phyloP scores from a whole-genome alignment of 805 yeast genomes.

The Candida silvicultrix region DNA sequence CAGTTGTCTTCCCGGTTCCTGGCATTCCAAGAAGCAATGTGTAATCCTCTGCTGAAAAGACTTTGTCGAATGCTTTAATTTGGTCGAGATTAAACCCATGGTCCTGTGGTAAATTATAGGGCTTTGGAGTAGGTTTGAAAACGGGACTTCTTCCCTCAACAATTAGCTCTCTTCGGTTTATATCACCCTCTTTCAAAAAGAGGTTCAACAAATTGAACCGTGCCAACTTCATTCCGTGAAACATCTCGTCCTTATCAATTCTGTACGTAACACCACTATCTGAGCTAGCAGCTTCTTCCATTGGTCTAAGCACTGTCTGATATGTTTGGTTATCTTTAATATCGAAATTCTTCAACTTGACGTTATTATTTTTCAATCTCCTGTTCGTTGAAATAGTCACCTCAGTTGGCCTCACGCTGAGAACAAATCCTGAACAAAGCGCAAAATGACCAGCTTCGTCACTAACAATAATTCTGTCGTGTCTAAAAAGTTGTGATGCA shows the following conservation, averaged over 20 bases:
- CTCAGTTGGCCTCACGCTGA: constrained; percentile 32
- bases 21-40: constrained; percentile 93
- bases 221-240: constrained; percentile 68
- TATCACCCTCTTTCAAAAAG: constrained; percentile 41
- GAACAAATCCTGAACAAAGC: constrained; percentile 56
- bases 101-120: constrained; percentile 9
- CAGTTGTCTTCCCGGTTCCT: constrained; percentile 94
- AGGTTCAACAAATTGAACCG: constrained; percentile 70
- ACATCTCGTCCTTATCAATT: constrained; percentile 75
- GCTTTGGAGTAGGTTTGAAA: constrained; percentile 20
- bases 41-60: constrained; percentile 64
- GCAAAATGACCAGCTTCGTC: constrained; percentile 79
- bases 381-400: constrained; percentile 49
- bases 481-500: constrained; percentile 42
- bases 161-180: constrained; percentile 24
- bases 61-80: constrained; percentile 55
- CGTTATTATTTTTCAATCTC: constrained; percentile 35
- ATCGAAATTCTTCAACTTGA: constrained; percentile 34
- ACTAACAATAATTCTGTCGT: constrained; percentile 68
- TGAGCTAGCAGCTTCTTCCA: constrained; percentile 8
- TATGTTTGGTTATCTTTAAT: constrained; percentile 40
- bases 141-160: constrained; percentile 27
- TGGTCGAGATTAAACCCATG: constrained; percentile 65
- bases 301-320: constrained; percentile 36
- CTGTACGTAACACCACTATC: constrained; percentile 36